Percentiles rank a stretch among this genome's conserved stretches.
Evolutionary conservation across 2,329 filamentous ascomycete species (phyloP).

Genomic region (Microsporum audouinii): DNA sequence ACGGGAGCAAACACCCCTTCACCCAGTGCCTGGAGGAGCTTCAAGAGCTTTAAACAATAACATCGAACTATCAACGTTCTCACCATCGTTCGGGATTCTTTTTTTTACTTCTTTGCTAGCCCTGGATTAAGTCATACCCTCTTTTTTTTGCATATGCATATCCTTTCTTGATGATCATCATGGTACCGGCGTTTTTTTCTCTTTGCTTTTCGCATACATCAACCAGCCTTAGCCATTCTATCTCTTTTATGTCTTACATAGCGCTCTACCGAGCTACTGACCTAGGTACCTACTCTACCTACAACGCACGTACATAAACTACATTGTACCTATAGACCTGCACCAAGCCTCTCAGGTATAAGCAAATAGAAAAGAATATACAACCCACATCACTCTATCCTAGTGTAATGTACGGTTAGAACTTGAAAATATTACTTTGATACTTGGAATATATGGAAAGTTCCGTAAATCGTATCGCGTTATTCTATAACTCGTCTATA

Average conservation of each 20-base stretch:
- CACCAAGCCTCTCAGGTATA: not conserved
- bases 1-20: slow-evolving; percentile 8
- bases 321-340: not conserved
- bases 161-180: slow-evolving; percentile 2
- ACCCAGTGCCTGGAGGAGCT: slow-evolving; percentile 14
- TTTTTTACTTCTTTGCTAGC: not conserved
- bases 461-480: not conserved
- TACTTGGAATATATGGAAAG: not conserved
- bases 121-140: not conserved
- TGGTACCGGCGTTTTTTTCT: slow-evolving; percentile 1
- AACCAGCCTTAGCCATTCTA: not conserved
- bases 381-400: not conserved
- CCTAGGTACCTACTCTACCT: not conserved
- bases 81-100: slow-evolving; percentile 3
- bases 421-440: no score
- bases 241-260: not conserved
- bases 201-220: not conserved
- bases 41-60: slow-evolving; percentile 13
- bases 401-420: not conserved
- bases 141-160: slow-evolving; percentile 5
- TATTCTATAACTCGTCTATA: not conserved
- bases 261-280: not conserved
- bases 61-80: slow-evolving; percentile 12
- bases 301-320: not conserved
- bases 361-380: not conserved